Evolutionary conservation across 2,329 filamentous ascomycete species (phyloP).

Genomic region (Davidsoniella eucalypti): DNA sequence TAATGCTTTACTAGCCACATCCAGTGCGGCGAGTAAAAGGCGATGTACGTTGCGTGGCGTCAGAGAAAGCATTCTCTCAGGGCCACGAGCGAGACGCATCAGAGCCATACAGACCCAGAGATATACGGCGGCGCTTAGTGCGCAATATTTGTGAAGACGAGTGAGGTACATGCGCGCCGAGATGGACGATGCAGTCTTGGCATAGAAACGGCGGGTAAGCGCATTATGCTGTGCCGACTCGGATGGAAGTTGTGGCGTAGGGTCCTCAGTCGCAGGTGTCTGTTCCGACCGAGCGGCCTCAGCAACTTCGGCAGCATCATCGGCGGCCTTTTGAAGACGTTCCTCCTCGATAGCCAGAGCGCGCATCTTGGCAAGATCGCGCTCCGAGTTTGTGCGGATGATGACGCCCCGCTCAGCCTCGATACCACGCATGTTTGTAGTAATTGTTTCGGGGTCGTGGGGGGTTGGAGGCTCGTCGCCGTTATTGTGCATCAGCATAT

Average conservation of each 20-base stretch:
- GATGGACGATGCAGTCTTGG: conserved; percentile 71
- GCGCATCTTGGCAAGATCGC: conserved; percentile 30
- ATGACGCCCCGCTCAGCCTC: conserved; percentile 46
- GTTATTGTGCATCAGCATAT: conserved; percentile 53
- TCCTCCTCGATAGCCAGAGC: conserved; percentile 22
- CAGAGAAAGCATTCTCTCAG: conserved; percentile 61
- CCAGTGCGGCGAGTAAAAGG: conserved; percentile 63
- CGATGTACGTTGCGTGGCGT: conserved; percentile 76
- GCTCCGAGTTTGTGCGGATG: conserved; percentile 39
- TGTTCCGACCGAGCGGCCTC: not conserved
- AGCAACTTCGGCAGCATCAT: conserved; percentile 1
- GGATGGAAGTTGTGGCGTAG: not conserved
- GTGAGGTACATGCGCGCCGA: conserved; percentile 68
- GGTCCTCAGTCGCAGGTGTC: conserved; percentile 1
- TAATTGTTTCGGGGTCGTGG: conserved; percentile 43
- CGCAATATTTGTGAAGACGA: conserved; percentile 78
- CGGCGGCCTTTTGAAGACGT: conserved; percentile 3
- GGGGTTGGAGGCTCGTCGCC: conserved; percentile 72
- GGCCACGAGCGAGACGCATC: conserved; percentile 56
- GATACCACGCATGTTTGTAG: conserved; percentile 47
- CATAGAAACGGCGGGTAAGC: conserved; percentile 86
- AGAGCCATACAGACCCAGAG: conserved; percentile 55
- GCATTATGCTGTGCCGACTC: conserved; percentile 39
- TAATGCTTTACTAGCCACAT: conserved; percentile 87
- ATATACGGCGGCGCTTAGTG: conserved; percentile 86